Conservation (phyloP, 2,329 filamentous ascomycete species). For the Exophiala oligosperma region DNA sequence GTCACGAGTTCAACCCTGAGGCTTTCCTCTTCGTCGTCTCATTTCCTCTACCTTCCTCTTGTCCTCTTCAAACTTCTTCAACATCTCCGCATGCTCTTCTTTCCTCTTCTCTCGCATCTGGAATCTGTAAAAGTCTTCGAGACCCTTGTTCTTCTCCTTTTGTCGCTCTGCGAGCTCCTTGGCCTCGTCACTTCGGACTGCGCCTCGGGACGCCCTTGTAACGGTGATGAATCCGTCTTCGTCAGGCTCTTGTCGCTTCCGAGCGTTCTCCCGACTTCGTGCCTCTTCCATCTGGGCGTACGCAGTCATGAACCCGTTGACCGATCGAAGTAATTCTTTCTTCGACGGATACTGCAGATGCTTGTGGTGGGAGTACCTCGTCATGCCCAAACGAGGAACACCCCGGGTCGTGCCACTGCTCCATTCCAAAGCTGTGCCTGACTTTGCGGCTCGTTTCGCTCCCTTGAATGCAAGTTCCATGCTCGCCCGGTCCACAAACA, state of each 20-base stretch:
- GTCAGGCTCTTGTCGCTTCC: constrained; percentile 76
- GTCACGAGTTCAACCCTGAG: constrained; percentile 40
- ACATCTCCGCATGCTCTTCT: constrained; percentile 67
- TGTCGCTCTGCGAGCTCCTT: constrained; percentile 58
- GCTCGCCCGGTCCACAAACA: constrained; percentile 80
- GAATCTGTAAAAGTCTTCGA: constrained; percentile 79
- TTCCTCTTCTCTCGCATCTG: constrained; percentile 79
- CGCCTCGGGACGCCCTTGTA: constrained; percentile 70
- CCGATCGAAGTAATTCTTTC: constrained; percentile 64
- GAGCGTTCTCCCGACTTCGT: constrained; percentile 61
- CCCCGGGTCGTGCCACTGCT: constrained; percentile 61
- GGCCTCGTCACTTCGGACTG: constrained; percentile 71
- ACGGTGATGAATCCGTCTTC: constrained; percentile 96
- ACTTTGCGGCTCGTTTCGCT: constrained; percentile 60
- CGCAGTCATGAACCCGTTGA: constrained; percentile 84
- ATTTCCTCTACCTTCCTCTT: constrained; percentile 69
- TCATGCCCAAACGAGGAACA: constrained; percentile 56
- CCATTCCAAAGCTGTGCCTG: constrained; percentile 64
- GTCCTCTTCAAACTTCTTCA: constrained; percentile 75
- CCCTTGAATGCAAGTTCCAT: constrained; percentile 76
- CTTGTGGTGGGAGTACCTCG: constrained; percentile 63
- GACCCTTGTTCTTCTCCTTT: constrained; percentile 63
- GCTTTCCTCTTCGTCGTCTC: constrained; percentile 65
- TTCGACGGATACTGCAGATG: constrained; percentile 70
- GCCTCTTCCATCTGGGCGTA: constrained; percentile 69